A percentile compares a stretch with the other conserved stretches of the same genome.
Evolutionary conservation across 1,284 basidiomycete genomes (phyloP).

Genomic region (Leccinum griseonigrum): DNA sequence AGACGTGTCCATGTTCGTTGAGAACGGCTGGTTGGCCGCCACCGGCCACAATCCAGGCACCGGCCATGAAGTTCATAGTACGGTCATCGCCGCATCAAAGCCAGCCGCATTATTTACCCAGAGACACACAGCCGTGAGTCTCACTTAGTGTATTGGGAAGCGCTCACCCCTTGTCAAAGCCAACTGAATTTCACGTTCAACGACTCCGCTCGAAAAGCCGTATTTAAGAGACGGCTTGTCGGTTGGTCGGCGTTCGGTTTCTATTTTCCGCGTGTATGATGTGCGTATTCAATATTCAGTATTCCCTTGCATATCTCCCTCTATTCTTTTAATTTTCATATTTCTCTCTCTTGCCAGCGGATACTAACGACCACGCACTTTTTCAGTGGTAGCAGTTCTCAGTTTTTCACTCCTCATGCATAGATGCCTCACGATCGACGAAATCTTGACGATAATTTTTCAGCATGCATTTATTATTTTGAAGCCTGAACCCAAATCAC

Average conservation of each 20-base stretch:
- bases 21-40: constrained; percentile 6
- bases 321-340: not conserved
- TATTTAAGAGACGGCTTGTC: constrained; percentile 5
- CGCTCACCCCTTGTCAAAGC: constrained; percentile 1
- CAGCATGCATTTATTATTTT: constrained; percentile 29
- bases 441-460: constrained; percentile 32
- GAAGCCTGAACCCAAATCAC: constrained; percentile 30
- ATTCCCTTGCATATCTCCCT: not conserved
- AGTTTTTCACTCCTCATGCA: constrained; percentile 26
- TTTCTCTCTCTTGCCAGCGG: too few species aligned
- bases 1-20: constrained; percentile 4
- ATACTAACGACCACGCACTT: constrained; percentile 5
- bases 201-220: constrained; percentile 25
- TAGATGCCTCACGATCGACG: constrained; percentile 32
- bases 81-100: constrained; percentile 5
- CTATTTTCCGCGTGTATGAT: constrained; percentile 24
- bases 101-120: constrained; percentile 17
- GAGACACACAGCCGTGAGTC: constrained; percentile 18
- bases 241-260: constrained; percentile 17
- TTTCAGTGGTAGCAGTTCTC: constrained; percentile 17
- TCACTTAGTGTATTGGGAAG: not conserved
- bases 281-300: constrained; percentile 10
- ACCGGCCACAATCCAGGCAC: constrained; percentile 16
- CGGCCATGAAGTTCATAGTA: constrained; percentile 10
- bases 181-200: constrained; percentile 2